Base-by-base conservation (phyloP, 2,329 filamentous ascomycete genomes). In the Trichocomaceae sp. region DNA sequence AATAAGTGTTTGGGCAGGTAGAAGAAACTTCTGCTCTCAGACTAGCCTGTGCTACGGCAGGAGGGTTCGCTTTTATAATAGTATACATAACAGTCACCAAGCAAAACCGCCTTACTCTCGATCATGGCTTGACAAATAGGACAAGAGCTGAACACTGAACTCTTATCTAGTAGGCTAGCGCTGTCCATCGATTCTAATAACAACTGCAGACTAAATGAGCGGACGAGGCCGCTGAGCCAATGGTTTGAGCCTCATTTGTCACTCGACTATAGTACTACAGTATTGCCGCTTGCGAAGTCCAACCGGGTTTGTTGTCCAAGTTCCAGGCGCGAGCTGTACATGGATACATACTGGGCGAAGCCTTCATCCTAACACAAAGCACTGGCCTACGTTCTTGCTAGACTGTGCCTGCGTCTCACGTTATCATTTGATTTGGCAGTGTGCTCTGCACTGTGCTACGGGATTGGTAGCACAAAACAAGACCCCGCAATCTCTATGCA, bases 231-330 rank as follows among this genome's bases (percentile, higher is more conserved):
- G 12, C 49, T 22, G 12, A 22, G 29, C 50, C 50, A 52, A 46
- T 41, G 29, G 31, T 52, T 52, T 52, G 41, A 52, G 50, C 50
- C 50, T 41, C 50, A 52, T 19, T 4, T 3, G n/a, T 13, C 19
- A 7, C 9, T 41, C n/a, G 12, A 15, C n/a, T 8, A 31, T n/a
- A n/a, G n/a, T n/a, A n/a, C n/a, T n/a, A n/a, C n/a, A n/a, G n/a
- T n/a, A n/a, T n/a, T n/a, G n/a, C n/a, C n/a, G n/a, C n/a, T 26
- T 42, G 37, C 48, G 13, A 8, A 26, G 45, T 46, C 26, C 2
- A 10, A 29, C 45, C 41, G 41, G 41, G 50, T 52, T 33, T 33
- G 35, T 8, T 39, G 35, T 39, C n/a, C 15, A 8, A 37, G 2
- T 37, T 44, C 26, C 44, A 20, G 22, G 29, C 48, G 23, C 37